phyloP scores from a whole-genome alignment of 805 yeast species.

The Cyberlindnera subsufficiens region DNA sequence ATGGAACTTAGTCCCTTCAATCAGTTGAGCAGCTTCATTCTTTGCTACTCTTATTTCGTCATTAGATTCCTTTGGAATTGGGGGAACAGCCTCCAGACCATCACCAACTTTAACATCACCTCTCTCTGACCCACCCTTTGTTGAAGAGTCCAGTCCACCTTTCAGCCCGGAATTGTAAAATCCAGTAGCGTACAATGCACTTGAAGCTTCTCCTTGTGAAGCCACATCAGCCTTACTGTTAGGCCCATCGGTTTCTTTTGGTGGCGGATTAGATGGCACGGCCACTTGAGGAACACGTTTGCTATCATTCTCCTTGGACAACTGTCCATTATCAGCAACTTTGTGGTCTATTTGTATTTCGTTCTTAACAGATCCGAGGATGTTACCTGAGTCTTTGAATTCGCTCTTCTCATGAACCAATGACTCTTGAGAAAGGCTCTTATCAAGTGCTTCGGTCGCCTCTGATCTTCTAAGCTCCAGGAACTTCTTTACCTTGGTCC shows the following conservation, averaged over 20 bases:
- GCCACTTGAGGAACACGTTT: too few relatives aligned
- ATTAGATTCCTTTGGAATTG: not conserved
- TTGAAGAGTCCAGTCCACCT: not conserved
- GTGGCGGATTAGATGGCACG: not conserved
- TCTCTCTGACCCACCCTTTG: too few relatives aligned
- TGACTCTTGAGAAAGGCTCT: constrained; percentile 9
- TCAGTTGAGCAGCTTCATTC: too few relatives aligned
- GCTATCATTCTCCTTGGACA: too few relatives aligned
- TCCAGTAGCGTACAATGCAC: constrained; percentile 5
- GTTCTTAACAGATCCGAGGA: constrained; percentile 2
- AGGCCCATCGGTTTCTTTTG: constrained; percentile 1
- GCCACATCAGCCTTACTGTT: constrained; percentile 5
- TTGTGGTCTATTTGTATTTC: not conserved
- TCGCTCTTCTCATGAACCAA: constrained; percentile 1
- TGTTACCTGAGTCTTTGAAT: constrained; percentile 4
- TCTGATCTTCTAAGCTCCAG: constrained; percentile 35
- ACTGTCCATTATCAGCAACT: too few relatives aligned
- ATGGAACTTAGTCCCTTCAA: too few relatives aligned
- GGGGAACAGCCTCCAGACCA: too few relatives aligned
- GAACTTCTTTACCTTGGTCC: constrained; percentile 36
- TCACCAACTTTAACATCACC: too few relatives aligned
- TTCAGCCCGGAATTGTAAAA: constrained; percentile 1
- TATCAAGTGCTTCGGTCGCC: constrained; percentile 21
- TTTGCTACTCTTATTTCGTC: too few relatives aligned
- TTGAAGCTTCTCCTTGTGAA: constrained; percentile 4